Base-by-base conservation (phyloP, 441 rosid genomes). In the Erodium texanum region DNA sequence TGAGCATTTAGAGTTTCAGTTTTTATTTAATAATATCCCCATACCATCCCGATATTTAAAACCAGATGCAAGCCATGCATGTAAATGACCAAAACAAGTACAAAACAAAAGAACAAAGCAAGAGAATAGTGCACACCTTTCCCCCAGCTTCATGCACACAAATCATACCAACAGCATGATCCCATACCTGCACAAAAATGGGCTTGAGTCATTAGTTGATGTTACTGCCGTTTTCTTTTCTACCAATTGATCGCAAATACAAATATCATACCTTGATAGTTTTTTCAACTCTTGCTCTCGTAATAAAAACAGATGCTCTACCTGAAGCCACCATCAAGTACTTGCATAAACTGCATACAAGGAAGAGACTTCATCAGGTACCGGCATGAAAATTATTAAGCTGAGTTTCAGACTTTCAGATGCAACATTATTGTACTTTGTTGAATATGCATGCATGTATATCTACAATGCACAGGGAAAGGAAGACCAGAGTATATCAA, bases 61-160 rank as follows among this genome's bases (percentile, higher is more conserved):
- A n/a, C 54, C 70, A 62, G 16, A 24, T 45, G 4, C 56, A 48
- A 14, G 1, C 18, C n/a, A 65, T 50, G 10, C 18, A 23, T 14
- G 32, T 12, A 24, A 14, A 67, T 32, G 65, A 41, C 19, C 18
- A n/a, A 24, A 36, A 62, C 56, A 20, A 63, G 24, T 61, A 0
- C 9, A 48, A 48, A 14, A 50, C 3, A 18, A n/a, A 14, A 19
- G n/a, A 68, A 56, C 54, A 38, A 61, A 64, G 36, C 48, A 11
- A 27, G 64, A 56, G 38, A 67, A 66, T 68, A 58, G 71, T 14
- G 62, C 72, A 14, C 70, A 92, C 98, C 97, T 82, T 90, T 74
- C 98, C 98, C 67, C 95, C 96, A 0, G 97, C 96, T 83, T 93
- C 98, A 73, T 73, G 85, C 66, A 89, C 93, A 11, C 98, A 93